Conservation (phyloP, 805 yeast genomes). For the Candida patagonica region DNA sequence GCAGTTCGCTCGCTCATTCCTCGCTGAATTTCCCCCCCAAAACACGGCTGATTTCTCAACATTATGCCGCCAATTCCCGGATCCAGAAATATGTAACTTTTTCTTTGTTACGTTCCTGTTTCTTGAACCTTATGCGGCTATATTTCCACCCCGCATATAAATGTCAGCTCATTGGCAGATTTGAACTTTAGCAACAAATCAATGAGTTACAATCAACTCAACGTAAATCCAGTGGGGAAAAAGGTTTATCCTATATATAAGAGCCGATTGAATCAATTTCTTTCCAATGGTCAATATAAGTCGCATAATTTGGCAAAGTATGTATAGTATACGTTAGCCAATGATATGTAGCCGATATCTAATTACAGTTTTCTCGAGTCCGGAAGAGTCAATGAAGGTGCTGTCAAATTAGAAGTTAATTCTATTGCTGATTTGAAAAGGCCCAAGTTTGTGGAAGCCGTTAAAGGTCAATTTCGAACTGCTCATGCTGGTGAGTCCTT, state of each 20-base stretch:
- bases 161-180: no score
- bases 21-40: no score
- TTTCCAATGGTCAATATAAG: conserved; percentile 66
- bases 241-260: conserved; percentile 70
- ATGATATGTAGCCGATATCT: background rate
- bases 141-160: no score
- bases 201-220: conserved; percentile 30
- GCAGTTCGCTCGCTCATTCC: no score
- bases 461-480: conserved; percentile 36
- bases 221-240: conserved; percentile 55
- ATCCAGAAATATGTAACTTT: no score
- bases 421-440: conserved; percentile 55
- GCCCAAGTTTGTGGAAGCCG: conserved; percentile 8
- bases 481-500: conserved; percentile 55
- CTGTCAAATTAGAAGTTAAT: conserved; percentile 53
- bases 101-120: no score
- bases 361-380: conserved; percentile 50
- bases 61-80: no score
- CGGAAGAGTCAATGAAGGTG: conserved; percentile 18
- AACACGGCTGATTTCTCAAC: no score
- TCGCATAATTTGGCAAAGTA: conserved; percentile 66
- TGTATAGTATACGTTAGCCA: background rate
- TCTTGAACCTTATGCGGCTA: no score
- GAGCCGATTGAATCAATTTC: conserved; percentile 63
- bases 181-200: no score